These are phyloP conservation scores for Musa schizocarpa DNA, from an alignment of 176 grass and related monocot genomes.

Conservation along the genomic window DNA sequence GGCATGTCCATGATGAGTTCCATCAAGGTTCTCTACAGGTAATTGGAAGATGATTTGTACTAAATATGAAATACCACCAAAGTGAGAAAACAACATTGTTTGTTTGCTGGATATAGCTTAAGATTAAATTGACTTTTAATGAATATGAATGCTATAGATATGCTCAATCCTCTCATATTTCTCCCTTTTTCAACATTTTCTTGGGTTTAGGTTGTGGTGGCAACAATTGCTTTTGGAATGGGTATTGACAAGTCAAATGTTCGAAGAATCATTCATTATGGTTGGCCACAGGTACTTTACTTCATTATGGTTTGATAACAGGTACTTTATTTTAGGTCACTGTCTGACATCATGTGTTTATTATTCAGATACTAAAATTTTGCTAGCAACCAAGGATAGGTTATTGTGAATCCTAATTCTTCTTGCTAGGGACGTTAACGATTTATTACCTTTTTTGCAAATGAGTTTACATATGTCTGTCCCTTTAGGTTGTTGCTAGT, in stretches of 20 bases:
- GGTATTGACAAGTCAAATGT: conserved; percentile 96
- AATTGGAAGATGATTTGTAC: neutral
- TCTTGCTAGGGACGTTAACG: neutral
- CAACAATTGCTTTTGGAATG: conserved; percentile 98
- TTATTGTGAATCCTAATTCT: neutral
- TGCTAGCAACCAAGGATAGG: neutral
- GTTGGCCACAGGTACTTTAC: conserved; percentile 70
- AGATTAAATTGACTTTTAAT: too few relatives aligned
- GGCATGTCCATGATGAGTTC: conserved; percentile 75
- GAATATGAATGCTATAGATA: too few relatives aligned
- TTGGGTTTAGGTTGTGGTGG: conserved; percentile 75
- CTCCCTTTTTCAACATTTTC: conserved; percentile 3
- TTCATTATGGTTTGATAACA: neutral
- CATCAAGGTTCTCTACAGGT: conserved; percentile 70
- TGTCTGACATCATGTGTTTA: neutral
- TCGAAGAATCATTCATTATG: conserved; percentile 92
- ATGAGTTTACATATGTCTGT: too few relatives aligned
- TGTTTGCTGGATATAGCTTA: neutral
- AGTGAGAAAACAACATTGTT: neutral
- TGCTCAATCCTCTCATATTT: neutral
- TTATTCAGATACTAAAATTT: neutral
- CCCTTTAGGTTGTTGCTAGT: neutral
- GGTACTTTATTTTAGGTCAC: conserved; percentile 1
- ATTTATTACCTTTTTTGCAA: neutral
- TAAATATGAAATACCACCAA: neutral